phyloP scores from a whole-genome alignment of 768 basidiomycete species.

The Aureoboletus auriporus region DNA sequence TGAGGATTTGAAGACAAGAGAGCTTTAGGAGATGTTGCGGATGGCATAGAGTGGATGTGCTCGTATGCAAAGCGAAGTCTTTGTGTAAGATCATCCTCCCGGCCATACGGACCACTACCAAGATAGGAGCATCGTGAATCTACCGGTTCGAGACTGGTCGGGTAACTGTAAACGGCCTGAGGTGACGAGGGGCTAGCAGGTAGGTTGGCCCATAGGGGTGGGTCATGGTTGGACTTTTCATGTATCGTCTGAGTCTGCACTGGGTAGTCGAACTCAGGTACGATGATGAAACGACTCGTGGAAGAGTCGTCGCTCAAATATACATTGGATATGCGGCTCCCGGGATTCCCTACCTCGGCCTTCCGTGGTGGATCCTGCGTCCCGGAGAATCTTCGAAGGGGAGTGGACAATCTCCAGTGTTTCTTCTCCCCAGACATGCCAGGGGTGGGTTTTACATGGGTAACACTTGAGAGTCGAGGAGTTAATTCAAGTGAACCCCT shows the following conservation, averaged over 20 bases:
- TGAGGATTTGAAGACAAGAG: constrained; percentile 23
- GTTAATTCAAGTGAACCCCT: constrained; percentile 1
- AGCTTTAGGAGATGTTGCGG: constrained; percentile 5
- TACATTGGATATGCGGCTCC: constrained; percentile 15
- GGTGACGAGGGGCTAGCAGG: not conserved
- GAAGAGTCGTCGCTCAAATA: constrained; percentile 19
- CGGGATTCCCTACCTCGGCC: not conserved
- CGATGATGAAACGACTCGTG: constrained; percentile 13
- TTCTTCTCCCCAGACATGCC: constrained; percentile 27
- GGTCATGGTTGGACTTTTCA: not conserved
- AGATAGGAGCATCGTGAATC: not conserved
- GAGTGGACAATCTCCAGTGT: constrained; percentile 18
- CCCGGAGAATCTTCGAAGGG: constrained; percentile 17
- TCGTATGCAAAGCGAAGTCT: constrained; percentile 22
- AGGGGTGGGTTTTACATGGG: constrained; percentile 8
- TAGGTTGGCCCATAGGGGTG: not conserved
- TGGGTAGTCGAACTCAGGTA: constrained; percentile 25
- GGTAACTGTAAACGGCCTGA: not conserved
- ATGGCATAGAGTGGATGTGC: constrained; percentile 21
- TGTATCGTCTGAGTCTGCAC: not conserved
- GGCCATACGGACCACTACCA: not conserved
- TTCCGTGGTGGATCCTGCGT: constrained; percentile 6
- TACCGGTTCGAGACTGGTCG: not conserved
- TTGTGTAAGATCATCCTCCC: constrained; percentile 17
- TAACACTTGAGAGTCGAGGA: not conserved